Conservation (phyloP, 2,329 filamentous ascomycete genomes). For the Diaporthe sp. region DNA sequence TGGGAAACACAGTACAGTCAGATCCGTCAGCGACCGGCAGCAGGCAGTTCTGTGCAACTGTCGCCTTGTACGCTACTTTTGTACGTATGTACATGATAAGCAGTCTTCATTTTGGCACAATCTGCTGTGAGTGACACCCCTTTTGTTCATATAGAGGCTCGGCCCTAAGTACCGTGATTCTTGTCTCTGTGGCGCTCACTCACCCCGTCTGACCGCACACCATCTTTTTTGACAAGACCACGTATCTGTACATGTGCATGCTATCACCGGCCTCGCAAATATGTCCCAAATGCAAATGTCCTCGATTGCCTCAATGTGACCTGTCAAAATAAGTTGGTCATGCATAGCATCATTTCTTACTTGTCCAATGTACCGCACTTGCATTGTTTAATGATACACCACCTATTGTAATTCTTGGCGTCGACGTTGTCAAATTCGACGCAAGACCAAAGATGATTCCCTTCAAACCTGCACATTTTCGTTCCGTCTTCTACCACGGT, state of each 20-base stretch:
- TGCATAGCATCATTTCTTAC: background rate
- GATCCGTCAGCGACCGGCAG: background rate
- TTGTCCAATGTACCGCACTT: background rate
- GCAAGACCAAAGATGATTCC: too few species aligned
- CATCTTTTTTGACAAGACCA: background rate
- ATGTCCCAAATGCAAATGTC: background rate
- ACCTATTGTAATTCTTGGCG: background rate
- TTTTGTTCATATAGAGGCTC: background rate
- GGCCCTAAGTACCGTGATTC: constrained; percentile 10
- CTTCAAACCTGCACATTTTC: too few species aligned
- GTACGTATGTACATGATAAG: constrained; percentile 1
- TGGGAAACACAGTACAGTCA: constrained; percentile 23
- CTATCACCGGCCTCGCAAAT: background rate
- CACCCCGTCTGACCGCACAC: constrained; percentile 18
- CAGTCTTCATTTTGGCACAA: background rate
- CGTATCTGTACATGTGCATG: background rate
- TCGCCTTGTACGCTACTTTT: background rate
- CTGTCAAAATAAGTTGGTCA: background rate
- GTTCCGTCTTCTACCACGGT: too few species aligned
- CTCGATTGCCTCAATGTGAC: background rate
- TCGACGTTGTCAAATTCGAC: background rate
- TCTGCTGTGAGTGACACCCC: background rate
- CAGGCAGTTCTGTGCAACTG: background rate
- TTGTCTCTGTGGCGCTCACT: background rate
- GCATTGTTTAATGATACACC: too few species aligned